Evolutionary conservation across 139 green algal genomes (phyloP).

Genomic region (Coccomyxa sp.): DNA sequence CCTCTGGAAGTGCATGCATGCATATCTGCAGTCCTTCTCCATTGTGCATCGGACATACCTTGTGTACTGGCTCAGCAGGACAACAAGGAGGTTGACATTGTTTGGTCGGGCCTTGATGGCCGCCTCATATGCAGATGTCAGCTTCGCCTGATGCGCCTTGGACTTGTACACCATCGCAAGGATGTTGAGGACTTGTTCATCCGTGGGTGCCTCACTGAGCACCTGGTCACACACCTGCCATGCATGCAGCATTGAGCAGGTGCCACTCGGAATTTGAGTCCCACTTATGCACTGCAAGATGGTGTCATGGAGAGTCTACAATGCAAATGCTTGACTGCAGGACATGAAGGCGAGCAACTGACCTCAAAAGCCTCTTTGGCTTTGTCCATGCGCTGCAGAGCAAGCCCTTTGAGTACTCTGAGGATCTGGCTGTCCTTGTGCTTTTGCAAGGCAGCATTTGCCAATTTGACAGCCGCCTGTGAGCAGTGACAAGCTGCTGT

Average conservation of each 20-base stretch:
- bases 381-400: slow-evolving; percentile 36
- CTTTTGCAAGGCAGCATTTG: slow-evolving; percentile 54
- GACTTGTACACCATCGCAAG: slow-evolving; percentile 45
- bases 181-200: slow-evolving; percentile 57
- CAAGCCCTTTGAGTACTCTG: slow-evolving; percentile 52
- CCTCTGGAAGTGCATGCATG: too few species aligned
- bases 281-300: too few species aligned
- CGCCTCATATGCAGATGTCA: slow-evolving; percentile 47
- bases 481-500: background rate
- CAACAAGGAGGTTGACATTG: slow-evolving; percentile 18
- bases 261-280: too few species aligned
- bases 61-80: background rate
- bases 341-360: too few species aligned
- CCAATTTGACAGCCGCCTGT: slow-evolving; percentile 66
- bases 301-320: too few species aligned
- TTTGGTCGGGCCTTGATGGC: slow-evolving; percentile 30
- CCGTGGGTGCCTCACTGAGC: slow-evolving; percentile 23
- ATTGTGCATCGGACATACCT: slow-evolving; percentile 1
- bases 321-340: too few species aligned
- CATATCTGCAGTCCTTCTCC: too few species aligned
- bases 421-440: slow-evolving; percentile 49
- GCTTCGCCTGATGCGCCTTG: slow-evolving; percentile 15
- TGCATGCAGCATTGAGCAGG: background rate
- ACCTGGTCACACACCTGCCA: slow-evolving; percentile 42
- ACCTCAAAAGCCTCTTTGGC: slow-evolving; percentile 44